Evolutionary conservation across 108 stramenopile genomes (phyloP), one percentile per base, ranked within the genome.

Genomic region (Pseudonitzschia delicatissima): DNA sequence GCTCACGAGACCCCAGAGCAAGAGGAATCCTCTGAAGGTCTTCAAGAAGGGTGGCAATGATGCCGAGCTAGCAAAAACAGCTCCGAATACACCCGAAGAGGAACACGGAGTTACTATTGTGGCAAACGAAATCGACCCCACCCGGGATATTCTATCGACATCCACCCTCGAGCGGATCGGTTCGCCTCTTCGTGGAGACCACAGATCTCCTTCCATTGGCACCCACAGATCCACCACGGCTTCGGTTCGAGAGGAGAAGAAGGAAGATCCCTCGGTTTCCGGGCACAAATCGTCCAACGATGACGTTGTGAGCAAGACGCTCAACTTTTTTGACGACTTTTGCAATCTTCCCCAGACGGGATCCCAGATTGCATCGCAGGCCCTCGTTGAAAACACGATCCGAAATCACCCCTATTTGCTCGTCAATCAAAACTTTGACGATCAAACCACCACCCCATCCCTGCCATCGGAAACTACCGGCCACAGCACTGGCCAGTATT

Each of bases 21-120:
- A 53, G 36, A 53, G 32, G 36, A 55, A 55, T 23, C 51, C 51
- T 33, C n/a, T 17, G 62, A 29, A 29, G 44, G 45, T 49, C 45
- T 64, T 64, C 63, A 47, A 64, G 29, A 64, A 64, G 63, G 48
- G 33, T 25, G 48, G 48, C 4, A 21, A 42, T 4, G 21, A 21
- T 4, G 5, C 29, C 3, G 58, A 59, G 7, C 29, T 34, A 9
- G 34, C 59, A 34, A 7, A 11, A 36, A 66, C 66, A 4, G 66
- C 66, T 21, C 66, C 66, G 13, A 39, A 47, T 11, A 66, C 66
- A 2, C 66, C 66, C 33, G 66, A 53, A 17, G 63, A 44, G 9
- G 50, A 51, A n/a, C 8, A 8, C 45, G 63, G 47, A 5, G 47
- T 64, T 18, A 28, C 35, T 12, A 15, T 53, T 29, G 60, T 59